phyloP scores from a whole-genome alignment of 768 basidiomycete genomes.

The Termitomyces eurrhizus region DNA sequence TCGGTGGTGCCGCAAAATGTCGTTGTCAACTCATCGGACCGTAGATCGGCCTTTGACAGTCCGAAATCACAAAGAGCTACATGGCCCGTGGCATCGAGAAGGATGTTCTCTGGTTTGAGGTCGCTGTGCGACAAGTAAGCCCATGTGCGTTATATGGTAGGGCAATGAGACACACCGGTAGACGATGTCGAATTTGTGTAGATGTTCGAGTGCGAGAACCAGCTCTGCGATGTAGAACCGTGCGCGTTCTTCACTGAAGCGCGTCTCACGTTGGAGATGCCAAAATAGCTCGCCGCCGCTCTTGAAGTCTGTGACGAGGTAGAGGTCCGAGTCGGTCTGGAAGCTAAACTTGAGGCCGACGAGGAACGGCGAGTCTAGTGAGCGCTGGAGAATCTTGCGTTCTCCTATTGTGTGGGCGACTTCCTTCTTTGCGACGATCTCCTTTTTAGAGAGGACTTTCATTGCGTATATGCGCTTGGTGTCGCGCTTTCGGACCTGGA shows the following conservation, averaged over 20 bases:
- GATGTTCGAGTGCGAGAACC: slow-evolving; percentile 89
- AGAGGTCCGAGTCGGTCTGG: slow-evolving; percentile 93
- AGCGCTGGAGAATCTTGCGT: slow-evolving; percentile 95
- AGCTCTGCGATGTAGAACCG: slow-evolving; percentile 97
- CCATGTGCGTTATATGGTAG: not conserved
- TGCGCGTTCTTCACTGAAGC: slow-evolving; percentile 91
- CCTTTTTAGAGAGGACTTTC: slow-evolving; percentile 98
- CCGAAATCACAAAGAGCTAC: slow-evolving; percentile 99
- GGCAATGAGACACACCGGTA: slow-evolving; percentile 56
- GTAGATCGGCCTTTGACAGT: slow-evolving; percentile 92
- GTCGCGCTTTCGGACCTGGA: slow-evolving; percentile 97
- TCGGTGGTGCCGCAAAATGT: slow-evolving; percentile 99
- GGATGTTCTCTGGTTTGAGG: slow-evolving; percentile 97
- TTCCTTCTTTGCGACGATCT: slow-evolving; percentile 98
- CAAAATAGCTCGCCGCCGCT: slow-evolving; percentile 97
- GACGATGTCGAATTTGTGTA: slow-evolving; percentile 97
- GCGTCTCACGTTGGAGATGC: slow-evolving; percentile 94
- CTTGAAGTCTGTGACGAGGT: slow-evolving; percentile 98
- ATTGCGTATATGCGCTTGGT: slow-evolving; percentile 99
- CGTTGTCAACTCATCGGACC: slow-evolving; percentile 93
- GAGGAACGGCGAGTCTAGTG: slow-evolving; percentile 91
- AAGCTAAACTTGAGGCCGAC: slow-evolving; percentile 98
- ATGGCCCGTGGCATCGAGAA: slow-evolving; percentile 96
- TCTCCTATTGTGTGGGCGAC: slow-evolving; percentile 99
- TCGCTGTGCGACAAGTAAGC: slow-evolving; percentile 47